Evolutionary conservation across 805 yeast genomes (phyloP).

Genomic region (Candida montana): DNA sequence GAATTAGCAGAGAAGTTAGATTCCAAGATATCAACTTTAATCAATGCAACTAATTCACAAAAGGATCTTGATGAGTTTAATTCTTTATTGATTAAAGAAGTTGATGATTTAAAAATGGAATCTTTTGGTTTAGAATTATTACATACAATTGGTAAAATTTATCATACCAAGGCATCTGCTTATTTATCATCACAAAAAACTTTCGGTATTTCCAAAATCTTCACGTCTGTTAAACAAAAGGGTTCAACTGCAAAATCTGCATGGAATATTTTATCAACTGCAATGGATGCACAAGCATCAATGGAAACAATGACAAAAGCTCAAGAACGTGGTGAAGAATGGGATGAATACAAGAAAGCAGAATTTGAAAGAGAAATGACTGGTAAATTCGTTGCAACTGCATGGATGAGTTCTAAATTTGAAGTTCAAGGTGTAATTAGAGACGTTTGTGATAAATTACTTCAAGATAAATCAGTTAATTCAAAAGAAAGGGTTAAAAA

Average conservation of each 20-base stretch:
- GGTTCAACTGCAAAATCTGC: conserved; percentile 81
- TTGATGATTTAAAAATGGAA: conserved; percentile 84
- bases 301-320: conserved; percentile 70
- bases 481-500: conserved; percentile 60
- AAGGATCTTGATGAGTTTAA: conserved; percentile 46
- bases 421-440: conserved; percentile 79
- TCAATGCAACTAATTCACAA: conserved; percentile 39
- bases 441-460: conserved; percentile 74
- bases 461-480: conserved; percentile 61
- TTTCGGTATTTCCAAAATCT: conserved; percentile 81
- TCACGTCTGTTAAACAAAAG: conserved; percentile 76
- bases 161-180: conserved; percentile 69
- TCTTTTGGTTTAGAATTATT: conserved; percentile 89
- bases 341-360: conserved; percentile 56
- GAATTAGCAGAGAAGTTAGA: conserved; percentile 47
- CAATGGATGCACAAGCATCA: conserved; percentile 80
- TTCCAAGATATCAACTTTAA: conserved; percentile 38
- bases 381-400: conserved; percentile 88
- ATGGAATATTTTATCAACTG: conserved; percentile 73
- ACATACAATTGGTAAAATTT: conserved; percentile 77
- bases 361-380: conserved; percentile 77
- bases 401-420: conserved; percentile 90
- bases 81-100: conserved; percentile 51
- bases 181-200: conserved; percentile 71
- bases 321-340: conserved; percentile 49